Conservation (phyloP, 352 stramenopile species). For the Globisporangium radiosum region DNA sequence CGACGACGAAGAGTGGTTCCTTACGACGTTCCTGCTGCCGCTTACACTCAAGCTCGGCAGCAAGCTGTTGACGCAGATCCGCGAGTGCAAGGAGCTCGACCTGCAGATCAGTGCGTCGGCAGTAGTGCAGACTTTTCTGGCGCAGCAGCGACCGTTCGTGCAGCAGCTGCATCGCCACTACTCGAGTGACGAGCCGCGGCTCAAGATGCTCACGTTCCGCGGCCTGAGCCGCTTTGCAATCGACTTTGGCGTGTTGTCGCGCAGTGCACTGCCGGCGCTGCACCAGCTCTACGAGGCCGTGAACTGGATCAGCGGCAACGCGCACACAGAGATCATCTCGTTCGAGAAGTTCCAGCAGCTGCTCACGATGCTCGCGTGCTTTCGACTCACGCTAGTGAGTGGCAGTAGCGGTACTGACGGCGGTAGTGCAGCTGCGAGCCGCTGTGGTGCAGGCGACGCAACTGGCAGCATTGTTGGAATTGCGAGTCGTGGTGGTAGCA, state of each 20-base stretch:
- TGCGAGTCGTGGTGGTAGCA: conserved; percentile 3
- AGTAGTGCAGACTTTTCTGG: conserved; percentile 19
- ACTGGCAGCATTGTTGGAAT: conserved; percentile 4
- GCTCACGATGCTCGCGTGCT: conserved; percentile 26
- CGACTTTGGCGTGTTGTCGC: conserved; percentile 40
- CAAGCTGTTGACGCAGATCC: conserved; percentile 38
- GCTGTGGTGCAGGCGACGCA: too few relatives aligned
- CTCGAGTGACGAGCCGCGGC: conserved; percentile 27
- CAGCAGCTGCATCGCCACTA: conserved; percentile 56
- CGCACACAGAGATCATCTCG: conserved; percentile 57
- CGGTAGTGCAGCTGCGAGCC: conserved; percentile 4
- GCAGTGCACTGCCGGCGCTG: conserved; percentile 22
- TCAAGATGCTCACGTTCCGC: conserved; percentile 55
- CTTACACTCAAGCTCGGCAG: conserved; percentile 38
- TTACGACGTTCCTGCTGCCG: conserved; percentile 45
- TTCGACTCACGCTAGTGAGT: conserved; percentile 16
- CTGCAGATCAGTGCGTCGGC: conserved; percentile 19
- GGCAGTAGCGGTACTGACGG: background rate
- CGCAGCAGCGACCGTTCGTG: conserved; percentile 26
- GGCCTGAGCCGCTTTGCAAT: conserved; percentile 34
- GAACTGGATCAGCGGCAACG: conserved; percentile 61
- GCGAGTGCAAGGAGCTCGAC: conserved; percentile 51
- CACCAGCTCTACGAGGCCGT: conserved; percentile 52
- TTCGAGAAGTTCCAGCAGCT: conserved; percentile 64
- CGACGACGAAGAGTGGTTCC: conserved; percentile 61